Conservation (phyloP, 345 rosid genomes). For the Psidium friedrichsthalianum region DNA sequence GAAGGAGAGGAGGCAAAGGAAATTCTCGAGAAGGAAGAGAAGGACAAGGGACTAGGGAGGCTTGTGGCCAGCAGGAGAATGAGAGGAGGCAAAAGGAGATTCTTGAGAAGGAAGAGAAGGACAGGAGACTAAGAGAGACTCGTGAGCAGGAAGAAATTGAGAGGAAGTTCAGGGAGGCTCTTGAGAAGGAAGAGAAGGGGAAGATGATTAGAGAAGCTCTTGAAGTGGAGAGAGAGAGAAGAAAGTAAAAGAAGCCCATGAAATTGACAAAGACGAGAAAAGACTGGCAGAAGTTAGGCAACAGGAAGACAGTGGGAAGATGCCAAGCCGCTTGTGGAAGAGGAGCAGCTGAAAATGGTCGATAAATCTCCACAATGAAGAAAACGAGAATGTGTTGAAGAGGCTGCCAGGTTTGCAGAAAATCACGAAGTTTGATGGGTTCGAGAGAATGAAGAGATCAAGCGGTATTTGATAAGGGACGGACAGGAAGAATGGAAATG, state of each 20-base stretch:
- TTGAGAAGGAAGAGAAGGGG: constrained; percentile 34
- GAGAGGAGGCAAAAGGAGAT: not conserved
- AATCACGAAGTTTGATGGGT: constrained; percentile 18
- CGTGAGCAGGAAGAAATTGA: not conserved
- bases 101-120: not conserved
- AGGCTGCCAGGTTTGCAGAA: constrained; percentile 37
- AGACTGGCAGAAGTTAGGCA: constrained; percentile 24
- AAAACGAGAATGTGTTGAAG: constrained; percentile 19
- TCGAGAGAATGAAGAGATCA: constrained; percentile 24
- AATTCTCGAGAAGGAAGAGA: not conserved
- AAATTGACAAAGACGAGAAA: constrained; percentile 23
- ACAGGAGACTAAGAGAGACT: not conserved
- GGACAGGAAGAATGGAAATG: constrained; percentile 27
- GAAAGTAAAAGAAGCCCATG: constrained; percentile 18
- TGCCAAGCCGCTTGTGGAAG: constrained; percentile 10
- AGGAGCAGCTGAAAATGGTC: constrained; percentile 29
- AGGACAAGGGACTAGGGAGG: not conserved
- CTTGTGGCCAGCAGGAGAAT: not conserved
- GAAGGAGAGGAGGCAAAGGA: not conserved
- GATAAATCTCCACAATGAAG: constrained; percentile 18
- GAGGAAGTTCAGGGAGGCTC: not conserved
- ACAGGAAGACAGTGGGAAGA: constrained; percentile 30
- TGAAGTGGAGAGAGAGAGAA: constrained; percentile 23
- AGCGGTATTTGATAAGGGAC: constrained; percentile 12
- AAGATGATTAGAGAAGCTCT: constrained; percentile 16